These are phyloP conservation scores for Chalciporus piperatus DNA, from an alignment of 768 basidiomycete species.

Conservation along the genomic window DNA sequence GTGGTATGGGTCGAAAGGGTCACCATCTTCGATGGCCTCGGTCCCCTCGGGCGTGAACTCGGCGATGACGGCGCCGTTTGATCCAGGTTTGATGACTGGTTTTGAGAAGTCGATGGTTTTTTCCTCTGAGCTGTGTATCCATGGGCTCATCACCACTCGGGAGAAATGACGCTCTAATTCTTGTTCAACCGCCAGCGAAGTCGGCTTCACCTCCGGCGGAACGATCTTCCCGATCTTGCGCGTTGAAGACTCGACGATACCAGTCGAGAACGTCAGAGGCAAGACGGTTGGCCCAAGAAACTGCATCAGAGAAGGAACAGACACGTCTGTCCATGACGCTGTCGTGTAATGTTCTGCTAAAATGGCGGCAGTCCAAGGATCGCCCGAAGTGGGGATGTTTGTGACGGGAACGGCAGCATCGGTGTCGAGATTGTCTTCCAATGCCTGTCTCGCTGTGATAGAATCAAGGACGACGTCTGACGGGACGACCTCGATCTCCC, in stretches of 20 bases:
- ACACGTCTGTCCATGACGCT: slow-evolving; percentile 28
- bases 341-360: slow-evolving; percentile 25
- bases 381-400: slow-evolving; percentile 14
- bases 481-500: slow-evolving; percentile 28
- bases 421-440: slow-evolving; percentile 31
- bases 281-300: slow-evolving; percentile 55
- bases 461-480: slow-evolving; percentile 27
- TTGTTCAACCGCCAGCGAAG: slow-evolving; percentile 36
- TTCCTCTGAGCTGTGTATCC: slow-evolving; percentile 35
- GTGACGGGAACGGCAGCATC: slow-evolving; percentile 15
- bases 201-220: slow-evolving; percentile 27
- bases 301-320: slow-evolving; percentile 31
- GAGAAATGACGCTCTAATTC: slow-evolving; percentile 42
- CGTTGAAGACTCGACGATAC: slow-evolving; percentile 62
- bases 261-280: slow-evolving; percentile 57
- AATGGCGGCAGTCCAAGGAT: slow-evolving; percentile 28
- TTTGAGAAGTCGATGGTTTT: slow-evolving; percentile 34
- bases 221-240: slow-evolving; percentile 51
- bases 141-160: slow-evolving; percentile 51
- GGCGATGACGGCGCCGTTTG: slow-evolving; percentile 24
- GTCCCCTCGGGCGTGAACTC: slow-evolving; percentile 4
- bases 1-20: slow-evolving; percentile 38
- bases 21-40: background rate
- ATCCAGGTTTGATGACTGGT: slow-evolving; percentile 33
- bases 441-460: slow-evolving; percentile 23